Percentiles rank a stretch among this genome's conserved stretches.
phyloP scores from a whole-genome alignment of 306 rosid species.

The Gastrolobium villosum region DNA sequence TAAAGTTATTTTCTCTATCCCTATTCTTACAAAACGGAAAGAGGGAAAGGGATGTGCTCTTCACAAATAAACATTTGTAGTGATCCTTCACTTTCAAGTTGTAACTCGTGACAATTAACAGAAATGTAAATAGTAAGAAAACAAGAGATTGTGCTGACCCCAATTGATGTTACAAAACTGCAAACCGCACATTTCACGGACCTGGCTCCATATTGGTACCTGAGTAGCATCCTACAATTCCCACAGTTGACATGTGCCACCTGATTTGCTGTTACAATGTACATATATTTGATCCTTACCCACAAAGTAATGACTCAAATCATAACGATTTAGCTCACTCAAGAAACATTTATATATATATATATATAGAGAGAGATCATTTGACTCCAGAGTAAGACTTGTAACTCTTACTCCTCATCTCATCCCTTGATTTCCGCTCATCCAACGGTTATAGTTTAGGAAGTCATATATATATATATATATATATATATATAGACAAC shows the following conservation, averaged over 20 bases:
- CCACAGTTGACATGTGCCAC: constrained; percentile 95
- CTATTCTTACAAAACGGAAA: not conserved
- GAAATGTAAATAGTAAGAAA: not conserved
- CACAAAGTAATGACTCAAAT: constrained; percentile 31
- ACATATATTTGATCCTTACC: constrained; percentile 26
- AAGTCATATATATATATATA: no score
- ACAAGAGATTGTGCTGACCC: constrained; percentile 65
- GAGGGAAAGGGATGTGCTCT: not conserved
- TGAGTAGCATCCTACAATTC: constrained; percentile 87
- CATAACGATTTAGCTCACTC: not conserved
- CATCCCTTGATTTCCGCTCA: no score
- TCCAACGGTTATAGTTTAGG: no score
- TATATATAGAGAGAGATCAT: no score
- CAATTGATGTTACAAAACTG: constrained; percentile 90
- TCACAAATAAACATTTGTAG: not conserved
- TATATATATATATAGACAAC: no score
- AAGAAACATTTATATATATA: constrained; percentile 3
- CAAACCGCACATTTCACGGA: constrained; percentile 93
- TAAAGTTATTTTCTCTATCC: not conserved
- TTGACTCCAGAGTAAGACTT: no score
- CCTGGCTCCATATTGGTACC: constrained; percentile 92
- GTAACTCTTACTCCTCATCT: no score
- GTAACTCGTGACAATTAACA: not conserved
- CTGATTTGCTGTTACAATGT: constrained; percentile 77
- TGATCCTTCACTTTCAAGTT: constrained; percentile 26